Evolutionary conservation across 768 basidiomycete species (phyloP), one percentile per base, ranked within the genome.

Genomic region (Rhodotorula paludigena): DNA sequence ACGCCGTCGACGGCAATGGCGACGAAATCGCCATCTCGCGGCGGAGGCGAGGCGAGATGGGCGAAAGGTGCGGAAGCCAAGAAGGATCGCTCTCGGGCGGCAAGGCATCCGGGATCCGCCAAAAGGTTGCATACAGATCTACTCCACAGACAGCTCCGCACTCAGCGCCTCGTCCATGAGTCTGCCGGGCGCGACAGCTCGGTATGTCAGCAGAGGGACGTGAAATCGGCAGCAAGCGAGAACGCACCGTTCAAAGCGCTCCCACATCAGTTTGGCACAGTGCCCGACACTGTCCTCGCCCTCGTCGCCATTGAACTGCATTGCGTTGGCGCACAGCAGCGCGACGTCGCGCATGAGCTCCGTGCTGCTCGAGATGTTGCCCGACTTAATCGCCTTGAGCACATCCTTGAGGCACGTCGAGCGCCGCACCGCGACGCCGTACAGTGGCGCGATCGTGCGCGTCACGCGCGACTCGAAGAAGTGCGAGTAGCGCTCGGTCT

Each of bases 251-350:
- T 73, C 71, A 38, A 73, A 73, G 33, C 45, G 45, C 15, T 51
- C 61, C 67, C 64, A 68, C 25, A 68, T 11, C 32, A 53, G 36
- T 36, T 38, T 54, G 15, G 71, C 71, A 14, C 57, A 55, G 39
- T 53, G 23, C 5, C 67, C 71, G 3, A 73, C 60, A 1, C 55
- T 51, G n/a, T 39, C 60, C 15, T 66, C 54, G 14, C 57, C 59
- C 39, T 68, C 67, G 45, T 52, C 57, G 15, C 71, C 71, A 33
- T 73, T 73, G 57, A 69, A 73, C 64, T 73, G 71, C 6, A 66
- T 54, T 20, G 71, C 71, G 20, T 73, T 73, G 20, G 67, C 67
- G 21, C 60, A 66, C 47, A 73, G 8, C 16, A 69, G 42, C 25
- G 63, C 64, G 5, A 73, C 67, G n/a, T 68, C 68, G 36, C 64